Percentiles rank a stretch among this genome's conserved stretches.
phyloP scores from a whole-genome alignment of 2,329 filamentous ascomycete species.

The Cryoendolithus antarcticus region DNA sequence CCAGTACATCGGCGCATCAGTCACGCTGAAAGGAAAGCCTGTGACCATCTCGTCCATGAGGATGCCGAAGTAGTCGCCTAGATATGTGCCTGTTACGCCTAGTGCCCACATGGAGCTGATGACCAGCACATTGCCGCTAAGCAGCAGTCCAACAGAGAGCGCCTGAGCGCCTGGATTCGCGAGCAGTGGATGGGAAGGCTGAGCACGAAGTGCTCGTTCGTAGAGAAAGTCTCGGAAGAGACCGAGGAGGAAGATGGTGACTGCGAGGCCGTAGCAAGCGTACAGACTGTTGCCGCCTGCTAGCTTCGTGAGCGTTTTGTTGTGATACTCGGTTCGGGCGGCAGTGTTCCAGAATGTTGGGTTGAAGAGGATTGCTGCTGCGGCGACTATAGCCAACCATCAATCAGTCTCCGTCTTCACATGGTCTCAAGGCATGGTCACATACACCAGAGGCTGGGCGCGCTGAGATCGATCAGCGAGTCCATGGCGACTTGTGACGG shows the following conservation, averaged over 20 bases:
- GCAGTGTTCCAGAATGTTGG: slow-evolving; percentile 98
- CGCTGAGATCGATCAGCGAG: slow-evolving; percentile 23
- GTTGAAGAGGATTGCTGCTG: slow-evolving; percentile 75
- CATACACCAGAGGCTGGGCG: slow-evolving; percentile 37
- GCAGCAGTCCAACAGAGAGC: slow-evolving; percentile 59
- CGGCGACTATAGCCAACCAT: slow-evolving; percentile 10
- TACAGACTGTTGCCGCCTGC: slow-evolving; percentile 65
- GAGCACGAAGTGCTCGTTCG: slow-evolving; percentile 65
- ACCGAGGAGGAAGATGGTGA: slow-evolving; percentile 82
- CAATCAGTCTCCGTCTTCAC: neutral
- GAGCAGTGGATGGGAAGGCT: slow-evolving; percentile 65
- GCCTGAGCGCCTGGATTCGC: slow-evolving; percentile 46
- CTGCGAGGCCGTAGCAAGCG: slow-evolving; percentile 82
- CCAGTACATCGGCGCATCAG: slow-evolving; percentile 89
- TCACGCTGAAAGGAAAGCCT: slow-evolving; percentile 90
- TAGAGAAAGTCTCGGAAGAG: slow-evolving; percentile 71
- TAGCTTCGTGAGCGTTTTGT: slow-evolving; percentile 75
- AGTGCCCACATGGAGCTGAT: slow-evolving; percentile 82
- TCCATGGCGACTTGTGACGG: too few relatives aligned
- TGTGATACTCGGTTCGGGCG: slow-evolving; percentile 81
- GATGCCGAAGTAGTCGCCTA: slow-evolving; percentile 98
- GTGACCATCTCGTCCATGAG: slow-evolving; percentile 92
- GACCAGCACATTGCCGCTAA: slow-evolving; percentile 70
- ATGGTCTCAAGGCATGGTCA: slow-evolving; percentile 5
- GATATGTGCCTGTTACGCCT: slow-evolving; percentile 87